Evolutionary conservation across 768 basidiomycete genomes (phyloP).

Genomic region (Psilocybe sp.): DNA sequence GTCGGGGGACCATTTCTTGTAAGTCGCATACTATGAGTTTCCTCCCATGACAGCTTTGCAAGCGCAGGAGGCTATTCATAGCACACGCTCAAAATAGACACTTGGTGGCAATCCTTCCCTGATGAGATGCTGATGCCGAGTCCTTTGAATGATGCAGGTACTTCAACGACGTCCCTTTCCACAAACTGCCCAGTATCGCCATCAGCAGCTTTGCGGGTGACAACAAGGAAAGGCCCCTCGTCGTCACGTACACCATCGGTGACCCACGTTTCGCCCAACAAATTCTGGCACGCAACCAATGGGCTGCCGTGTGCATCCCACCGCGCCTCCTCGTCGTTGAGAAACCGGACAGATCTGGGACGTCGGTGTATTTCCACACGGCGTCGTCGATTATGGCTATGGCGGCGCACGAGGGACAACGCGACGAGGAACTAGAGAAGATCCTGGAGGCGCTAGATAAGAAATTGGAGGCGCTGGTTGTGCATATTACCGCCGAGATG

Average conservation of each 20-base stretch:
- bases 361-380: slow-evolving; percentile 44
- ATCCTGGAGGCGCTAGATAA: slow-evolving; percentile 35
- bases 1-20: too few species aligned
- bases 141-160: too few species aligned
- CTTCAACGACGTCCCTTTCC: slow-evolving; percentile 28
- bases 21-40: too few species aligned
- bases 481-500: slow-evolving; percentile 25
- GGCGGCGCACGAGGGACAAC: slow-evolving; percentile 9
- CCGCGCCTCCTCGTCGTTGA: slow-evolving; percentile 44
- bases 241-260: slow-evolving; percentile 44
- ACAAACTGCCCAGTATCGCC: slow-evolving; percentile 32
- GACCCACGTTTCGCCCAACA: slow-evolving; percentile 49
- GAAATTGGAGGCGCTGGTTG: slow-evolving; percentile 41
- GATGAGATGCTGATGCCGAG: too few species aligned
- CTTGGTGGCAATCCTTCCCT: too few species aligned
- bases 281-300: slow-evolving; percentile 39
- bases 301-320: slow-evolving; percentile 41
- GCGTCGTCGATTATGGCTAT: slow-evolving; percentile 43
- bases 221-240: slow-evolving; percentile 19
- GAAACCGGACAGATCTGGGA: slow-evolving; percentile 33
- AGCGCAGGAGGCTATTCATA: too few species aligned
- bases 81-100: too few species aligned
- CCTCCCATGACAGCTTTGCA: too few species aligned
- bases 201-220: too few species aligned
- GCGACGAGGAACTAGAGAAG: slow-evolving; percentile 26